Evolutionary conservation across 805 yeast species (phyloP), one percentile per base, ranked within the genome.

Genomic region (Wickerhamomyces hampshirensis): DNA sequence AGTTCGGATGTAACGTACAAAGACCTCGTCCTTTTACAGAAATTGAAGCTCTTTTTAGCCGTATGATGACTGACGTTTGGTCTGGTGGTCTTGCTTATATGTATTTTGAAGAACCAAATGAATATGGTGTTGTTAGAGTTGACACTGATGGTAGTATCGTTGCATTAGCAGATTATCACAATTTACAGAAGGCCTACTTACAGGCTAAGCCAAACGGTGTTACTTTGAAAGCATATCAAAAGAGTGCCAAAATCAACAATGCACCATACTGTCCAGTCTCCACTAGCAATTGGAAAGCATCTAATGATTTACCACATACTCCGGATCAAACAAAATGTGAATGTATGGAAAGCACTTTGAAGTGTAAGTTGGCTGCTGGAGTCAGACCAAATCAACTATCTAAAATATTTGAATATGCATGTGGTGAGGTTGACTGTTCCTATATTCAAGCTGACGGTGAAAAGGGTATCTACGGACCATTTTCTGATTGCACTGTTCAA

Each of bases 41-140:
- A 60, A 78, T 84, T 37, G 75, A 65, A 23, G 74, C 85, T 33
- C 56, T 84, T 16, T 84, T 70, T 66, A 69, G 82, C 24, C 62
- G 65, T 28, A 69, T 79, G 30, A 84, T 84, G 94, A 75, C 85
- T 21, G 75, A 69, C 47, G 79, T 80, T 32, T 84, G 93, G 93
- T 83, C 91, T 29, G 93, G 94, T 48, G 94, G 91, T 51, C 73
- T 84, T 54, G 91, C 77, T 19, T 84, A 82, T 66, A 80, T 83
- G 91, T 84, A 79, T 63, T 84, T 77, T 64, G 77, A 84, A 62
- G 91, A 84, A 61, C 74, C 68, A 42, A 83, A 83, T 62, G 60
- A 78, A 50, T 83, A 80, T 54, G 91, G 94, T 49, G 76, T 83
- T 47, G 87, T 83, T 26, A 48, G 71, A 40, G 58, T 77, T 41